These are phyloP conservation scores for Pythium insidiosum DNA, from an alignment of 352 stramenopile genomes.

Conservation along the genomic window DNA sequence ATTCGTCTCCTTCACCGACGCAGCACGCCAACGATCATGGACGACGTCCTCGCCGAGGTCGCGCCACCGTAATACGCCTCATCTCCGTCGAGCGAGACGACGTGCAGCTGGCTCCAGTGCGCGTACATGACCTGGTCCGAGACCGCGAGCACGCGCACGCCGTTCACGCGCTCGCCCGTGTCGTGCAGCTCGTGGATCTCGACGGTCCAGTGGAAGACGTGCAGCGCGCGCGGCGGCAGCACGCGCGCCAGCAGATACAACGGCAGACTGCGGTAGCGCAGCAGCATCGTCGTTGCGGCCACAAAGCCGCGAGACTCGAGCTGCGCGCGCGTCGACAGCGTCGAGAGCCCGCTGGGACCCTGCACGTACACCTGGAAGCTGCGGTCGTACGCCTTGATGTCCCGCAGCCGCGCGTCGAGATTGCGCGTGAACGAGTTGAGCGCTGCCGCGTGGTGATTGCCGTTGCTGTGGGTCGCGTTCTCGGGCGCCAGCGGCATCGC, in stretches of 20 bases:
- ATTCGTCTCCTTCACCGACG: not conserved
- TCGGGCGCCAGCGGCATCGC: not conserved
- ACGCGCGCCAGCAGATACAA: conserved; percentile 19
- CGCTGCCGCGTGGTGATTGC: not conserved
- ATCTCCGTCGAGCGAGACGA: conserved; percentile 3
- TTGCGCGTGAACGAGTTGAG: conserved; percentile 27
- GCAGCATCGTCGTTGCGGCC: conserved; percentile 19
- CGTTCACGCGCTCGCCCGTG: conserved; percentile 11
- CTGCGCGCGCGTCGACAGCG: conserved; percentile 22
- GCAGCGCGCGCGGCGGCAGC: conserved; percentile 14
- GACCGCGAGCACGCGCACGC: conserved; percentile 9
- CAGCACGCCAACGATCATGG: not conserved
- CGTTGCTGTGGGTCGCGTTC: not conserved
- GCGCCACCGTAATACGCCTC: conserved; percentile 6
- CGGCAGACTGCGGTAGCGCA: conserved; percentile 20
- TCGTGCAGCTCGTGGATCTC: conserved; percentile 19
- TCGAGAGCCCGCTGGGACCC: not conserved
- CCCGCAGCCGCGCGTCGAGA: conserved; percentile 22
- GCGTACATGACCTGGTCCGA: conserved; percentile 23
- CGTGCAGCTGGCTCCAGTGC: conserved; percentile 22
- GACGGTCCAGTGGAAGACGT: conserved; percentile 27
- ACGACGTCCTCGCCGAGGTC: not conserved
- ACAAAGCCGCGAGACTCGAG: conserved; percentile 25
- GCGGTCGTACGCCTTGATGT: conserved; percentile 17
- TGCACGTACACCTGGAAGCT: conserved; percentile 22